Evolutionary conservation across 345 rosid genomes (phyloP).

Genomic region (Dipteronia dyeriana): DNA sequence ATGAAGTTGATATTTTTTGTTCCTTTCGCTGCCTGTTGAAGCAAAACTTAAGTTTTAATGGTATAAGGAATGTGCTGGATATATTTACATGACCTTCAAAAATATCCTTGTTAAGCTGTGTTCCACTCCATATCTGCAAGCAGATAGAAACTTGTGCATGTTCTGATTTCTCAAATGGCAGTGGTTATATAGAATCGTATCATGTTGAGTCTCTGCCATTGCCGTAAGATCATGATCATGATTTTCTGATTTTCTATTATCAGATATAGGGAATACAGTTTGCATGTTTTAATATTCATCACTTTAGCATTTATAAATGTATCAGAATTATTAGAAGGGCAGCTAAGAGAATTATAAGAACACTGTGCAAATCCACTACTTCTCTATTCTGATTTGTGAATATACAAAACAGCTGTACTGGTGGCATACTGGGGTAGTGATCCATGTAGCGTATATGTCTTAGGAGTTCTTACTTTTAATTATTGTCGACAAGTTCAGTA

Average conservation of each 20-base stretch:
- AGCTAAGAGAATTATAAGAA: not conserved
- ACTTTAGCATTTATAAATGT: not conserved
- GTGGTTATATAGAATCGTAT: not conserved
- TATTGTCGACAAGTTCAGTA: too few species aligned
- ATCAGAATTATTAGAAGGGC: not conserved
- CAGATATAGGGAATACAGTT: not conserved
- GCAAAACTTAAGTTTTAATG: not conserved
- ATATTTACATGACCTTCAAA: not conserved
- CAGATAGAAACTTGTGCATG: not conserved
- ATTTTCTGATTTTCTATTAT: not conserved
- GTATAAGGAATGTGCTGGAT: not conserved
- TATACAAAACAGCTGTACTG: not conserved
- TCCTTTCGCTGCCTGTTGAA: conserved; percentile 1
- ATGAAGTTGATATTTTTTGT: conserved; percentile 5
- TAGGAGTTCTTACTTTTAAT: too few species aligned
- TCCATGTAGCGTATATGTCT: too few species aligned
- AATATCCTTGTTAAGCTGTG: not conserved
- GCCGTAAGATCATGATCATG: not conserved
- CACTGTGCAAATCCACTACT: not conserved
- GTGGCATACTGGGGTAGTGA: not conserved
- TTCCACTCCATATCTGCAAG: not conserved
- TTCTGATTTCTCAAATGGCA: not conserved
- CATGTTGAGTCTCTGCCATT: not conserved
- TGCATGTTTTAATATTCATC: not conserved
- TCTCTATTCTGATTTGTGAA: not conserved